Evolutionary conservation across 2,329 filamentous ascomycete genomes (phyloP).

Genomic region (Paramyrothecium roridum): DNA sequence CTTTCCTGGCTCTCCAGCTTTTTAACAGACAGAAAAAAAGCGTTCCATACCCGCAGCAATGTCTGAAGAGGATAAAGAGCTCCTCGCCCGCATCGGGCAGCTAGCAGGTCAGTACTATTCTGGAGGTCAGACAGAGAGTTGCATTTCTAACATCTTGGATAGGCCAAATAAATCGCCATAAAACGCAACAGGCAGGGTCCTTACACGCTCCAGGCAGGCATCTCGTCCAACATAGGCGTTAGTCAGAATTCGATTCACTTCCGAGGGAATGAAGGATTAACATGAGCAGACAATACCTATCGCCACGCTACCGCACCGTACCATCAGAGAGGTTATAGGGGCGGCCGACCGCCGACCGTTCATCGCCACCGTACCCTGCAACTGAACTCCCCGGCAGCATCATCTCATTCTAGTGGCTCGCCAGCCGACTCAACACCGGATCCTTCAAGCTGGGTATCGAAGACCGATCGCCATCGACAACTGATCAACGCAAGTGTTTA

Average conservation of each 20-base stretch:
- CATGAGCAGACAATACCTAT: constrained; percentile 24
- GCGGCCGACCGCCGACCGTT: constrained; percentile 27
- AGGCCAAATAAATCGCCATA: constrained; percentile 81
- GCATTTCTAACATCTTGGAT: constrained; percentile 4
- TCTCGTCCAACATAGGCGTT: constrained; percentile 31
- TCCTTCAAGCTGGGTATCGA: constrained; percentile 59
- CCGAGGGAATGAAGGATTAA: constrained; percentile 5
- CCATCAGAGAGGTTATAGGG: constrained; percentile 28
- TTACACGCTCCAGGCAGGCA: constrained; percentile 22
- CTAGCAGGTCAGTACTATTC: constrained; percentile 39
- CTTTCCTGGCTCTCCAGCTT: too few relatives aligned
- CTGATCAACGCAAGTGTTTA: constrained; percentile 79
- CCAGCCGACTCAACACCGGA: constrained; percentile 27
- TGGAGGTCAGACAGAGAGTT: too few relatives aligned
- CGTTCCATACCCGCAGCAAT: constrained; percentile 21
- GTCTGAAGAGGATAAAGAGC: constrained; percentile 48
- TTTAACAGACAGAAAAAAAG: too few relatives aligned
- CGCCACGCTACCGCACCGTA: constrained; percentile 30
- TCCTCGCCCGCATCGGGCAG: constrained; percentile 51
- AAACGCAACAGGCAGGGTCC: constrained; percentile 55
- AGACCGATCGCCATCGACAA: constrained; percentile 74
- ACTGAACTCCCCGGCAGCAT: constrained; percentile 45
- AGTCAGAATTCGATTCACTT: constrained; percentile 11
- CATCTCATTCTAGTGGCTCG: constrained; percentile 33
- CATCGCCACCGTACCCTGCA: constrained; percentile 58